Evolutionary conservation across 169 alveolate genomes (phyloP).

Genomic region (Eimeria sp.): DNA sequence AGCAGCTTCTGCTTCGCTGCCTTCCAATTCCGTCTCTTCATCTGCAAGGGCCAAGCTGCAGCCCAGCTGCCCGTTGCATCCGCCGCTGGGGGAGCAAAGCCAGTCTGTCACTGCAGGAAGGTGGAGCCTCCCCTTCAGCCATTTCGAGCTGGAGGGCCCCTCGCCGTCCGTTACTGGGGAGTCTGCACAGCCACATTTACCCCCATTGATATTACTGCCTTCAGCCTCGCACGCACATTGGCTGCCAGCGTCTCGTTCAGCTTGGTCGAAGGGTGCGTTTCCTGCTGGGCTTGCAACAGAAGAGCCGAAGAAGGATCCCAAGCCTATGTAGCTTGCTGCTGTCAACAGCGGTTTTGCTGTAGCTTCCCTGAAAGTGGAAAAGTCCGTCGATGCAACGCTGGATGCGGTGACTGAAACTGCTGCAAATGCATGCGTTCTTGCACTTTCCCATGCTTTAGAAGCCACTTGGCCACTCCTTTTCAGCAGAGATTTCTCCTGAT

Average conservation of each 20-base stretch:
- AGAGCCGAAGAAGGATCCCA: not conserved
- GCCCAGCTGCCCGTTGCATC: not conserved
- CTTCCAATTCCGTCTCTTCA: constrained; percentile 40
- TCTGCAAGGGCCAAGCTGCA: constrained; percentile 27
- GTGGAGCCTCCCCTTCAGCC: constrained; percentile 13
- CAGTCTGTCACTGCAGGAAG: constrained; percentile 27
- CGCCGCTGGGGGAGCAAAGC: not conserved
- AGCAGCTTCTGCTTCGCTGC: constrained; percentile 53
- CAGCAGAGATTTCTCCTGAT: not conserved
- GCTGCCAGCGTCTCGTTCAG: not conserved
- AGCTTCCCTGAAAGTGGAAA: constrained; percentile 1
- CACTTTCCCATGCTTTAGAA: constrained; percentile 28
- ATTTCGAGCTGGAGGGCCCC: not conserved
- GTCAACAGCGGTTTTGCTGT: constrained; percentile 36
- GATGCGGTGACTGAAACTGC: constrained; percentile 62
- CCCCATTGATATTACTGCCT: not conserved
- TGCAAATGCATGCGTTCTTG: constrained; percentile 30
- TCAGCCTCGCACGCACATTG: not conserved
- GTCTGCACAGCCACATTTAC: not conserved
- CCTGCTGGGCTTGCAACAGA: not conserved
- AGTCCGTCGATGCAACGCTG: constrained; percentile 43
- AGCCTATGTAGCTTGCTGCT: constrained; percentile 17
- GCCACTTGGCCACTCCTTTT: constrained; percentile 12
- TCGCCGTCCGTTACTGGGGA: not conserved
- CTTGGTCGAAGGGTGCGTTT: not conserved